Percentiles rank a stretch among this genome's conserved stretches.
Conservation (phyloP, 2,329 filamentous ascomycete genomes). For the Colletotrichum caudatum region DNA sequence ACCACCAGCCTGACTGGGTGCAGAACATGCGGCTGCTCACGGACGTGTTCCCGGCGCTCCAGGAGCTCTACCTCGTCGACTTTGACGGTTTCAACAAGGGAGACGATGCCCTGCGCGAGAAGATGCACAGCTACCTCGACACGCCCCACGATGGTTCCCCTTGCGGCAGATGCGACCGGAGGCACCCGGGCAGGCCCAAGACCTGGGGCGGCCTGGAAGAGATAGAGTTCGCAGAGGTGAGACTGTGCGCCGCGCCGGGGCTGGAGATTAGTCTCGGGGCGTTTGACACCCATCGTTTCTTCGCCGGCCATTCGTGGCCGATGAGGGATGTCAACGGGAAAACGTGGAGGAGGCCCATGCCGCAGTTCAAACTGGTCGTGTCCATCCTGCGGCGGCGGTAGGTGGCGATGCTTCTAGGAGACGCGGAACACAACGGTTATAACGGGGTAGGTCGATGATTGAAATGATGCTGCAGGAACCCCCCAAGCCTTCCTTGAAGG, state of each 20-base stretch:
- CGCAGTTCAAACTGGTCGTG: not conserved
- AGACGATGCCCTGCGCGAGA: not conserved
- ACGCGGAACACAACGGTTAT: not conserved
- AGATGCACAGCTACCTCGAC: conserved; percentile 6
- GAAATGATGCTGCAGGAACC: too few species aligned
- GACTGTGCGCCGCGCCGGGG: not conserved
- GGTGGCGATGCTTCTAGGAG: too few species aligned
- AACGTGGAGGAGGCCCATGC: not conserved
- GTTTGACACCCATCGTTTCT: not conserved
- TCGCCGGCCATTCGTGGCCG: not conserved
- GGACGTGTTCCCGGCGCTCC: conserved; percentile 5
- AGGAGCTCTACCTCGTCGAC: conserved; percentile 20
- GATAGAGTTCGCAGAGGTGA: conserved; percentile 15
- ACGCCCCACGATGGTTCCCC: not conserved
- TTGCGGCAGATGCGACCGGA: not conserved
- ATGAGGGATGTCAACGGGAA: too few species aligned
- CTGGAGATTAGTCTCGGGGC: not conserved
- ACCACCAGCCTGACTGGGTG: not conserved
- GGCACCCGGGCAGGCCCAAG: not conserved
- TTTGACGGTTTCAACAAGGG: not conserved
- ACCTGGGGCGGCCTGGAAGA: conserved; percentile 7
- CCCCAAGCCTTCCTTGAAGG: too few species aligned
- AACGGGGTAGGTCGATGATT: not conserved
- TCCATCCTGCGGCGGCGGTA: not conserved
- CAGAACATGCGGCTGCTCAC: conserved; percentile 15